Conservation (phyloP, 2,329 filamentous ascomycete species). For the Calonectria pseudoreteaudii region DNA sequence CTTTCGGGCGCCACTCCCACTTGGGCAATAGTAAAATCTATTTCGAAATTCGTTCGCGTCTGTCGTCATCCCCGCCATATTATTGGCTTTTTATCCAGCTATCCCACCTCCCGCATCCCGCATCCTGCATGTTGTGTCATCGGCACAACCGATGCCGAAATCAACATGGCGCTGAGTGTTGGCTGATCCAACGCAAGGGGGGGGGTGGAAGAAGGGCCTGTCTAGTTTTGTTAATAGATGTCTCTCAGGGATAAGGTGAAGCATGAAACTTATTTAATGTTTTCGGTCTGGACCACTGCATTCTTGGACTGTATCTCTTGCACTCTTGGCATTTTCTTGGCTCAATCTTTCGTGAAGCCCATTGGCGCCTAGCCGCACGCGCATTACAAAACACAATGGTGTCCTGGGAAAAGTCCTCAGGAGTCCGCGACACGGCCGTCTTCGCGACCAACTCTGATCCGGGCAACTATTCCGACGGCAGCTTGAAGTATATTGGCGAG, state of each 20-base stretch:
- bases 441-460: background rate
- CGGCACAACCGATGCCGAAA: conserved; percentile 11
- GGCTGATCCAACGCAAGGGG: background rate
- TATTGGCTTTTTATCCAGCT: background rate
- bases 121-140: conserved; percentile 14
- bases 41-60: background rate
- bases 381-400: background rate
- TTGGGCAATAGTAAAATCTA: background rate
- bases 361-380: background rate
- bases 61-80: background rate
- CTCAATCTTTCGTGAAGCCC: background rate
- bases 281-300: background rate
- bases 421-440: background rate
- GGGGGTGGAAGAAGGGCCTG: background rate
- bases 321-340: background rate
- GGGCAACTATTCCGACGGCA: conserved; percentile 17
- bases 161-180: background rate
- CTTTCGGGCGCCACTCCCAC: background rate
- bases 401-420: conserved; percentile 12
- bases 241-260: background rate
- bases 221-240: background rate
- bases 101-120: conserved; percentile 6
- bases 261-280: background rate
- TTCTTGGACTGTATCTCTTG: background rate
- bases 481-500: conserved; percentile 15